Base-by-base conservation (phyloP, 2,329 filamentous ascomycete genomes). In the Didymosphaeria variabile region DNA sequence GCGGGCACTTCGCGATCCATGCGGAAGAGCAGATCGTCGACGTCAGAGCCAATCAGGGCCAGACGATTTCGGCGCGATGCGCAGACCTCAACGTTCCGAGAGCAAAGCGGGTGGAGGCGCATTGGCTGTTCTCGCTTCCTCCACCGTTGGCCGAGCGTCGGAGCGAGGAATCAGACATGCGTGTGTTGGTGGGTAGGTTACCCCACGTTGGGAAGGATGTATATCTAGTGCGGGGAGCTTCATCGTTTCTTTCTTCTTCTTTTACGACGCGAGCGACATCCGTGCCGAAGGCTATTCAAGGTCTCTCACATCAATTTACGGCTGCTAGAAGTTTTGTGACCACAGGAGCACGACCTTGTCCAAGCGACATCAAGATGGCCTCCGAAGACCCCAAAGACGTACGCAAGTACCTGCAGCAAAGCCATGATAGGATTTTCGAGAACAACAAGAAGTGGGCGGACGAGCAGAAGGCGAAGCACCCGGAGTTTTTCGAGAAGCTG, bases 371-470 rank as follows among this genome's bases (percentile, higher is more conserved):
- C 17, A 60, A 45, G n/a, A 75, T 74, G 72, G 66, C 71, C 32
- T 61, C 59, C 51, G 55, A 62, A 29, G 65, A 67, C 6, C 44
- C 61, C 44, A 64, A 71, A 59, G 71, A 73, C 64, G 67, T 77
- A 29, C 66, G 66, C 61, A 77, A 73, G 64, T 90, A 90, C 74
- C 85, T 90, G 62, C 79, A 85, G 79, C 81, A 89, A 80, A 84
- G 83, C 69, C 89, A 91, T 77, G 86, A 90, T 71, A 83, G 84
- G 61, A 85, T 91, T 71, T 91, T 92, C 69, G 86, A 90, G 67
- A 86, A 87, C 83, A 92, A 91, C 81, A 81, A 82, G 65, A 80
- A 82, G 57, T 92, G 90, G 90, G 89, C 88, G 13, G 83, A 83
- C 50, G 79, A 85, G 65, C 88, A 89, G 81, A 79, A 71, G 67